Evolutionary conservation across 768 basidiomycete species (phyloP), one percentile per base, ranked within the genome.

Genomic region (Pholiota molesta): DNA sequence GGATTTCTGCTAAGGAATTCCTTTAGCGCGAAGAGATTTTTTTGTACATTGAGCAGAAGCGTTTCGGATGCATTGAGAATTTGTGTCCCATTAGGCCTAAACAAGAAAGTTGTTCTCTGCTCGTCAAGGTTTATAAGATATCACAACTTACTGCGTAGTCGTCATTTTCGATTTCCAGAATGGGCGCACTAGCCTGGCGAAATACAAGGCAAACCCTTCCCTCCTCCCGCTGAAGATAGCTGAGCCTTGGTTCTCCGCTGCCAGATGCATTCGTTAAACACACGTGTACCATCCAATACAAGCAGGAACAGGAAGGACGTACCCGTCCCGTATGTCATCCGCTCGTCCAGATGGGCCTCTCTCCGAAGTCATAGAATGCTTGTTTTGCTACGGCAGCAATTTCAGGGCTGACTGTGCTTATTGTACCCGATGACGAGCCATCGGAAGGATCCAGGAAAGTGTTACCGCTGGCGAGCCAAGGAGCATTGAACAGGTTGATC

Each of bases 401-500:
- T 53, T 93, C 90, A 2, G 88, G 78, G 66, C 78, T 83, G 45
- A 87, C 74, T 47, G 77, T 81, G 37, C 77, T 80, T 56, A 90
- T 77, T 3, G 75, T 75, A 28, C 75, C 80, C 21, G 84, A 78
- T 11, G 75, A 71, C 23, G 81, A 73, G 55, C 79, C 79, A 53
- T 85, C 84, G n/a, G 77, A 75, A 29, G 78, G 74, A 61, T 91
- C 88, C 58, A 95, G 74, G 74, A 89, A 94, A 0, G 89, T 88
- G 72, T 95, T 95, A 37, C 91, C 92, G 61, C 90, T 84, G 0
- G 94, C 92, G 59, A 98, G 82, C 11, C 91, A 14, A 97, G 82
- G 17, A 94, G 84, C 92, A 97, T 96, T 5, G 93, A 90, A 68
- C 94, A 96, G 3, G 93, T 91, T 97, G 92, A 72, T 95, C 92